Conservation (phyloP, 192 early-diverging fungal genomes). For the Gaertneriomyces sp. region DNA sequence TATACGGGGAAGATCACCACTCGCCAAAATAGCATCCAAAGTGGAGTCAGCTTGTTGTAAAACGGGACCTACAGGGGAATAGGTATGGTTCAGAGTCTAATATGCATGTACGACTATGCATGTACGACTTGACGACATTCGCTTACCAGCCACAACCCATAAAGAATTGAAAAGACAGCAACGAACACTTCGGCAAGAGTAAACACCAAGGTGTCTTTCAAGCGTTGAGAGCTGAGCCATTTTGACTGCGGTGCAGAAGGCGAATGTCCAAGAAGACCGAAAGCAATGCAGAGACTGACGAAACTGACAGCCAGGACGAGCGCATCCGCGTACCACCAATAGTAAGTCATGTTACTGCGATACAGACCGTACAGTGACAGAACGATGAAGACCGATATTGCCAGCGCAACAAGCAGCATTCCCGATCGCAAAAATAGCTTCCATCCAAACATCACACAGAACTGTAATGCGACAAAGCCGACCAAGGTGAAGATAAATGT, state of each 20-base stretch:
- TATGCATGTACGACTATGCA: too few relatives aligned
- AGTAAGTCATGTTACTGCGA: not conserved
- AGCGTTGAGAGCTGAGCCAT: not conserved
- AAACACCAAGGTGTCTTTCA: not conserved
- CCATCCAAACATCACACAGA: slow-evolving; percentile 3
- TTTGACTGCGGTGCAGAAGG: not conserved
- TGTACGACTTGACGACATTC: too few relatives aligned
- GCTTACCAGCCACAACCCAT: not conserved
- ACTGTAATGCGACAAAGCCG: slow-evolving; percentile 3
- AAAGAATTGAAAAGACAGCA: not conserved
- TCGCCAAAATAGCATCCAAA: not conserved
- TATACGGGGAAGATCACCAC: not conserved
- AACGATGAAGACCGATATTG: not conserved
- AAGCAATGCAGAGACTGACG: slow-evolving; percentile 1
- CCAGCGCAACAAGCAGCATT: not conserved
- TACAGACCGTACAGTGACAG: not conserved
- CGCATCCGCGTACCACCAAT: slow-evolving; percentile 6
- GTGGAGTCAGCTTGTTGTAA: not conserved
- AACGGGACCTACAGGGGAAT: not conserved
- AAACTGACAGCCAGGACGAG: not conserved
- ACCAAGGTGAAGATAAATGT: not conserved
- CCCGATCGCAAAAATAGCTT: not conserved
- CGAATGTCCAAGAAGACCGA: not conserved
- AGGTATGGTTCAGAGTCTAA: too few relatives aligned
- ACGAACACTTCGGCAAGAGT: slow-evolving; percentile 3